A percentile compares a stretch with the other conserved stretches of the same genome.
phyloP scores from a whole-genome alignment of 164 flowering plant genomes.

The Brasenia schreberi region DNA sequence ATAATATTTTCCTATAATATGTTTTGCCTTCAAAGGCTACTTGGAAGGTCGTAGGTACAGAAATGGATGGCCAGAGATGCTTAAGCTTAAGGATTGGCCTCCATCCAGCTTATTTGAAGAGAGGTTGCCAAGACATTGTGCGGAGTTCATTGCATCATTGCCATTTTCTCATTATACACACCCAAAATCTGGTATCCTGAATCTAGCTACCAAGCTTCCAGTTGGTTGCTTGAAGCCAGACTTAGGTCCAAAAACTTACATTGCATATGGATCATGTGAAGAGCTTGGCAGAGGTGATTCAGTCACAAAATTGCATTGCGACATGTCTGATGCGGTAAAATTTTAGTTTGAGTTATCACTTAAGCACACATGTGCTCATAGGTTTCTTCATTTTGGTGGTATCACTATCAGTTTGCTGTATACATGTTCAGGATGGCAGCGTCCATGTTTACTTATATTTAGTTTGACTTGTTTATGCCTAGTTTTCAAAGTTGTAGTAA shows the following conservation, averaged over 20 bases:
- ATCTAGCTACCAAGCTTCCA: conserved; percentile 71
- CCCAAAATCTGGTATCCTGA: conserved; percentile 49
- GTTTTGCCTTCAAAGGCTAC: conserved; percentile 42
- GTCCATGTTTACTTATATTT: too few species aligned
- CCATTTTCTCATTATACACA: conserved; percentile 64
- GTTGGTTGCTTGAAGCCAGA: conserved; percentile 45
- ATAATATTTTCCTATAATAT: background rate
- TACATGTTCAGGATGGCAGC: too few species aligned
- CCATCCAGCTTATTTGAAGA: conserved; percentile 57
- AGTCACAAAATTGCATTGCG: conserved; percentile 72
- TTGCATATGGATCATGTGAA: conserved; percentile 57
- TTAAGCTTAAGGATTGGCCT: conserved; percentile 88
- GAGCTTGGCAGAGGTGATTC: conserved; percentile 85
- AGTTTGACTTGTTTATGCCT: background rate
- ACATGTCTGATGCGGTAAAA: conserved; percentile 72
- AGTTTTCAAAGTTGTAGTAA: background rate
- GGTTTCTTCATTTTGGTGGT: too few species aligned
- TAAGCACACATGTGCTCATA: too few species aligned
- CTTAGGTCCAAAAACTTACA: conserved; percentile 71
- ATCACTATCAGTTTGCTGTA: too few species aligned
- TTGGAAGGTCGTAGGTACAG: conserved; percentile 48
- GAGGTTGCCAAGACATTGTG: conserved; percentile 67
- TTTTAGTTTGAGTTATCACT: too few species aligned
- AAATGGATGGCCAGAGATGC: conserved; percentile 68
- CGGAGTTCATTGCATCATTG: conserved; percentile 59